These are phyloP conservation scores for Cladosporium austrohemisphaericum DNA, from an alignment of 2,329 filamentous ascomycete genomes.

Conservation along the genomic window DNA sequence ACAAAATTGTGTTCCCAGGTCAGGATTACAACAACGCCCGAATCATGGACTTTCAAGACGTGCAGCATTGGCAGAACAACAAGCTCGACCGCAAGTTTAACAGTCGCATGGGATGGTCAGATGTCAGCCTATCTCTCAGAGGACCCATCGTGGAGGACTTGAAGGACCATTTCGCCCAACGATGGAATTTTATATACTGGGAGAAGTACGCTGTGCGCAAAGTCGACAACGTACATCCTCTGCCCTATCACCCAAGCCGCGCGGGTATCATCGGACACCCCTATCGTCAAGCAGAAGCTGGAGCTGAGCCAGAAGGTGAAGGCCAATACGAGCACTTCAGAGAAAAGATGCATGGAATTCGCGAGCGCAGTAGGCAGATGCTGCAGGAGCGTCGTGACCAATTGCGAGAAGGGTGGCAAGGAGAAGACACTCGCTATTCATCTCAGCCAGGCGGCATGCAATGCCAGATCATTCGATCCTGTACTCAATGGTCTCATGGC, in stretches of 20 bases:
- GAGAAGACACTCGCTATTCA: slow-evolving; percentile 24
- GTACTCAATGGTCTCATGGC: slow-evolving; percentile 56
- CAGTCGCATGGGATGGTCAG: slow-evolving; percentile 90
- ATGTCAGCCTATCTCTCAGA: slow-evolving; percentile 71
- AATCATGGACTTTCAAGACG: slow-evolving; percentile 76
- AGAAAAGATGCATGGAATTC: slow-evolving; percentile 29
- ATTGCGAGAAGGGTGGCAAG: slow-evolving; percentile 20
- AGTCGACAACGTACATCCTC: slow-evolving; percentile 46
- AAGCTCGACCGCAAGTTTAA: slow-evolving; percentile 68
- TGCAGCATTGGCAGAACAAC: slow-evolving; percentile 79
- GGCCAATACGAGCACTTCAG: slow-evolving; percentile 32
- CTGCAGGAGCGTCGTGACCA: slow-evolving; percentile 26
- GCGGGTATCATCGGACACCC: slow-evolving; percentile 33
- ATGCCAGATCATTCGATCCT: slow-evolving; percentile 70
- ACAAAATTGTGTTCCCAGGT: slow-evolving; percentile 75
- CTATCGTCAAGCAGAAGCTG: slow-evolving; percentile 26
- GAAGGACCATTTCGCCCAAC: slow-evolving; percentile 72
- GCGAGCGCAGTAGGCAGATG: slow-evolving; percentile 23
- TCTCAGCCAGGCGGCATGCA: slow-evolving; percentile 63
- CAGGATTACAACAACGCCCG: slow-evolving; percentile 91
- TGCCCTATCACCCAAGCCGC: slow-evolving; percentile 36
- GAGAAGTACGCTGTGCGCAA: slow-evolving; percentile 69
- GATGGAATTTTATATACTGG: slow-evolving; percentile 88
- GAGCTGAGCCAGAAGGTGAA: slow-evolving; percentile 24
- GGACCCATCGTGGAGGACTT: slow-evolving; percentile 74